Base-by-base conservation (phyloP, 768 basidiomycete species). In the Pseudohyphozyma bogoriensis region DNA sequence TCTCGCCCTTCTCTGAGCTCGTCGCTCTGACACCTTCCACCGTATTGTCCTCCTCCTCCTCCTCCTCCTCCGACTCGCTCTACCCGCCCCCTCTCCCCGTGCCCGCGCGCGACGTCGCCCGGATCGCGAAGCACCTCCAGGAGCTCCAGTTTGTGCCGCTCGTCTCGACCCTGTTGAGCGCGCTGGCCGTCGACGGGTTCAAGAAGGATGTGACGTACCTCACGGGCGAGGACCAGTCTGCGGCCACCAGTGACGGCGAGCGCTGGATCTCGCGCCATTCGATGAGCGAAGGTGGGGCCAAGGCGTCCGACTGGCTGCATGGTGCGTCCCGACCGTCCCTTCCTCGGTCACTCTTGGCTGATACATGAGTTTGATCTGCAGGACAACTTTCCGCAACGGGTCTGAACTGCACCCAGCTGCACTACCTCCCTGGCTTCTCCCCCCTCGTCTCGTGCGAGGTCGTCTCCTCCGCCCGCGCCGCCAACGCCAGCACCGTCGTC, bases 231-330 rank as follows among this genome's bases (percentile, higher is more conserved):
- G 45, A 60, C 11, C 66, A 67, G 56, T 11, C n/a, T 1, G 29
- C n/a, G 16, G 51, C 16, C 4, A 8, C 59, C 35, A 20, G 22
- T 22, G 36, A 45, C 29, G 51, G 40, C 9, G 39, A 60, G 12
- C 24, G 55, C 50, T 67, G 66, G 66, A 55, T 56, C 4, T 58
- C 62, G 18, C 51, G 66, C 4, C 62, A 67, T 26, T 67, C 66
- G 15, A 67, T 67, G 66, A 52, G 52, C 32, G 49, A 50, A 24
- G 66, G 66, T 20, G 62, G 47, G 2, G 33, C 29, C 32, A 22
- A 35, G 1, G 66, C 66, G 0, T 46, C 55, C 2, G 12, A 37
- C 15, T 67, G 66, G 66, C 46, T 67, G 11, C 8, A 35, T 2
- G 26, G 65, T 61, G 1, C 22, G 62, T 44, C 24, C 3, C 20